Base-by-base conservation (phyloP, 78 protist species). In the Protostelium mycophagum region DNA sequence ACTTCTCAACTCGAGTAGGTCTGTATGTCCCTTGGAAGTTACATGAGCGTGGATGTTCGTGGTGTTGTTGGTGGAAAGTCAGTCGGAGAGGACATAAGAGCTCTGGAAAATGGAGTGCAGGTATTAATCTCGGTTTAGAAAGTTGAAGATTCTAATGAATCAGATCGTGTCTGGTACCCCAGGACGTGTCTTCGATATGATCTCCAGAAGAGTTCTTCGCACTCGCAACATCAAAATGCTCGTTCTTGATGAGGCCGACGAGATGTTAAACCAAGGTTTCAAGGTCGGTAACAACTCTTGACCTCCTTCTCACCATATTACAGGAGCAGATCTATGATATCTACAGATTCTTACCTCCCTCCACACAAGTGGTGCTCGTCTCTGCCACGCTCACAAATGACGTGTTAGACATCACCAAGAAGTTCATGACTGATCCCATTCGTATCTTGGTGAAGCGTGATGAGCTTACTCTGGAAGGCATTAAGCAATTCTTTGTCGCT, bases 221-320 rank as follows among this genome's bases (percentile, higher is more conserved):
- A 84, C 98, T 31, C 38, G 94, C 38, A 87, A 86, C 38, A 91
- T 99, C 85, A 97, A 97, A 93, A 93, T 98, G 95, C 38, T 98
- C 87, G 94, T 99, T 36, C 95, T 99, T 37, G 99, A 99, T 86
- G 99, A 99, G 95, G 99, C 99, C 0, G 99, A 99, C 89, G 99
- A 98, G 88, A 98, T 99, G 99, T 95, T 99, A 9, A 39, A 83
- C 36, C 73, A 87, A 35, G 99, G 99, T 28, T 98, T 96, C 91
- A 87, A 91, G 83, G 93, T 91, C n/a, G 86, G 94, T 93, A 29
- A 91, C 93, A 29, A 94, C 90, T 83, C 93, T 94, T 34, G 91
- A 84, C 86, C 91, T 94, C 0, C 97, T 94, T 35, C 96, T 93
- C 37, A 39, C 34, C 1, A 25, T 84, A 9, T 98, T 98, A 96